Percentiles rank a stretch among this genome's conserved stretches.
Conservation (phyloP, 1,139 yeast genomes). For the Magnusiomyces ingens region DNA sequence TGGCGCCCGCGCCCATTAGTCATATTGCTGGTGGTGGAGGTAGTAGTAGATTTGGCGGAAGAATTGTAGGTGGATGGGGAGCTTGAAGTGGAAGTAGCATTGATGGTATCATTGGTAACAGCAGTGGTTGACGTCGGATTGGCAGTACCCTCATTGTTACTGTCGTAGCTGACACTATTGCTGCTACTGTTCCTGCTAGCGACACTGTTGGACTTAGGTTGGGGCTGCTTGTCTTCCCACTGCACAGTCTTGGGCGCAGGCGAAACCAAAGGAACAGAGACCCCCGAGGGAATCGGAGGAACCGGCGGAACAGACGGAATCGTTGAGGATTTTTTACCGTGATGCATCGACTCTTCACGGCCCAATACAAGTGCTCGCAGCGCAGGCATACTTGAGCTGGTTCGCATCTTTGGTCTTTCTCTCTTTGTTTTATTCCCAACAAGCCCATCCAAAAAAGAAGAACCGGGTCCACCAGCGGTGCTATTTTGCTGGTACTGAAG, state of each 20-base stretch:
- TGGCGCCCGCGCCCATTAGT: no score
- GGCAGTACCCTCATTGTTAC: not conserved
- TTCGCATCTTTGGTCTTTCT: not conserved
- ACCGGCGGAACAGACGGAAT: no score
- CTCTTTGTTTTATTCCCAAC: not conserved
- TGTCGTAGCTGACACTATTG: not conserved
- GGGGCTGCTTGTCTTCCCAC: not conserved
- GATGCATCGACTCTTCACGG: no score
- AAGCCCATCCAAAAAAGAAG: no score
- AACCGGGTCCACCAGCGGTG: not conserved
- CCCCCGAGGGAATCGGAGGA: not conserved
- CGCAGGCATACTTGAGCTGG: not conserved
- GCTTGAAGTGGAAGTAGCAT: not conserved
- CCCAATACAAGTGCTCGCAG: not conserved
- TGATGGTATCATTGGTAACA: not conserved
- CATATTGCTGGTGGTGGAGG: no score
- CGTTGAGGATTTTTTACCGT: no score
- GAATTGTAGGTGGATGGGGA: no score
- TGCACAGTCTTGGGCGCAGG: not conserved
- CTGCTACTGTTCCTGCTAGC: not conserved
- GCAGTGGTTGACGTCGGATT: not conserved
- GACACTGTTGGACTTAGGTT: not conserved
- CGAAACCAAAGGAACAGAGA: not conserved
- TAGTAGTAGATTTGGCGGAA: not conserved
- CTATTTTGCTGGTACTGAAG: not conserved